Conservation (phyloP, 257 asterid genomes). For the Voacanga thouarsii region DNA sequence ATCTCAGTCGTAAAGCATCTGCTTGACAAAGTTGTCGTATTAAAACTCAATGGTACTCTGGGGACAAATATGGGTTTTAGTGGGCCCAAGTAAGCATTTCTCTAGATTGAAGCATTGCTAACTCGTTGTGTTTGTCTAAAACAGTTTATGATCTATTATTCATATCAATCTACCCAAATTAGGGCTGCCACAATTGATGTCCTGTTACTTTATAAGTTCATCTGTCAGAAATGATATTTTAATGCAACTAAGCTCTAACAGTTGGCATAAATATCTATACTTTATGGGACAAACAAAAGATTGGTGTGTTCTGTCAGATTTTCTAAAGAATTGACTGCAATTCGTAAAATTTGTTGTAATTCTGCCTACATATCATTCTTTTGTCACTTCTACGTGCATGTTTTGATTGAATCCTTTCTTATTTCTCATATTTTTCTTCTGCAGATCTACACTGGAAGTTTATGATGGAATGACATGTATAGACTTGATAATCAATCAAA, state of each 20-base stretch:
- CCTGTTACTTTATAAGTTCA: background rate
- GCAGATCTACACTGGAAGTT: constrained; percentile 66
- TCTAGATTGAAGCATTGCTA: constrained; percentile 13
- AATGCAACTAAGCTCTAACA: background rate
- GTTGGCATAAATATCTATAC: background rate
- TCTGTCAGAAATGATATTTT: background rate
- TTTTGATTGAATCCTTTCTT: background rate
- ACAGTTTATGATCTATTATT: background rate
- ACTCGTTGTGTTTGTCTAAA: background rate
- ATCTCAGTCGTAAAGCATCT: constrained; percentile 51
- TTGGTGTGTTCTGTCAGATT: background rate
- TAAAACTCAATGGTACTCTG: constrained; percentile 58
- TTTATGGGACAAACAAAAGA: background rate
- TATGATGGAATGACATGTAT: constrained; percentile 59
- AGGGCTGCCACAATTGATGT: background rate
- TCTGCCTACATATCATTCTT: background rate
- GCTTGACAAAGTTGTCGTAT: constrained; percentile 72
- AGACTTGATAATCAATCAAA: constrained; percentile 66
- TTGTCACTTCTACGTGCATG: background rate
- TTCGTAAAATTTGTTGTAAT: background rate
- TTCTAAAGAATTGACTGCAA: background rate
- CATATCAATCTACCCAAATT: background rate
- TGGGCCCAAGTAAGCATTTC: constrained; percentile 73
- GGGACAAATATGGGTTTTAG: constrained; percentile 61
- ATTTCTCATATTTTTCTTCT: constrained; percentile 18